These are phyloP conservation scores for Phytophthora constricta DNA, from an alignment of 352 stramenopile genomes.

Conservation along the genomic window DNA sequence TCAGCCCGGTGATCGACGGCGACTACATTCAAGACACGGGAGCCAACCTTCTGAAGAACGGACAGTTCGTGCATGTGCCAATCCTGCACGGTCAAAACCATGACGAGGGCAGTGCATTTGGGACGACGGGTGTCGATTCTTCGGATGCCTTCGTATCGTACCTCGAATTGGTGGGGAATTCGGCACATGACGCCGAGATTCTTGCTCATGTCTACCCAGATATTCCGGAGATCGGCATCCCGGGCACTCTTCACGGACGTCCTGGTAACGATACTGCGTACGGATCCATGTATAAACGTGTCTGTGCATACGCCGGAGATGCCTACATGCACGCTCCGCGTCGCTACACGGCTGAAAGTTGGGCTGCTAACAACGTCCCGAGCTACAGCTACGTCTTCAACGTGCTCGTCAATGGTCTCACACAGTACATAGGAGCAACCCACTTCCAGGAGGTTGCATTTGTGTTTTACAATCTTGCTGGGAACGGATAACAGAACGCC, in stretches of 20 bases:
- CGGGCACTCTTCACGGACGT: slow-evolving; percentile 20
- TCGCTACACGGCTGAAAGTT: slow-evolving; percentile 28
- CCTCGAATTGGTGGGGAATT: background rate
- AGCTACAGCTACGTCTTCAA: slow-evolving; percentile 41
- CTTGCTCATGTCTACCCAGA: too few relatives aligned
- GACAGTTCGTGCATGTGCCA: slow-evolving; percentile 31
- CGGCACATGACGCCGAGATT: background rate
- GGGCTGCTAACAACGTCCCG: slow-evolving; percentile 23
- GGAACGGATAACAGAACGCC: slow-evolving; percentile 32
- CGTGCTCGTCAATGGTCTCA: slow-evolving; percentile 17
- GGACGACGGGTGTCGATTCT: slow-evolving; percentile 11
- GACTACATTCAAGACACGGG: slow-evolving; percentile 24
- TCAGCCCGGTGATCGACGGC: slow-evolving; percentile 26
- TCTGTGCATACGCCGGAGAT: slow-evolving; percentile 24
- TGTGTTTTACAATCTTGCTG: slow-evolving; percentile 34
- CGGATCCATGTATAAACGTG: slow-evolving; percentile 32
- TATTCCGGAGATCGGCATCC: slow-evolving; percentile 14
- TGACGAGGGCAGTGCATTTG: slow-evolving; percentile 36
- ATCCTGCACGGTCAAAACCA: slow-evolving; percentile 32
- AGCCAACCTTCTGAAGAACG: slow-evolving; percentile 15
- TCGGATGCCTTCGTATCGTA: slow-evolving; percentile 23
- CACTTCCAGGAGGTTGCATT: slow-evolving; percentile 40
- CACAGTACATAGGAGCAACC: slow-evolving; percentile 19
- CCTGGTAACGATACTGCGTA: slow-evolving; percentile 4
- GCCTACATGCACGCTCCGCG: slow-evolving; percentile 20